Evolutionary conservation across 2,329 filamentous ascomycete genomes (phyloP), one percentile per base, ranked within the genome.

Genomic region (Colletotrichum sp.): DNA sequence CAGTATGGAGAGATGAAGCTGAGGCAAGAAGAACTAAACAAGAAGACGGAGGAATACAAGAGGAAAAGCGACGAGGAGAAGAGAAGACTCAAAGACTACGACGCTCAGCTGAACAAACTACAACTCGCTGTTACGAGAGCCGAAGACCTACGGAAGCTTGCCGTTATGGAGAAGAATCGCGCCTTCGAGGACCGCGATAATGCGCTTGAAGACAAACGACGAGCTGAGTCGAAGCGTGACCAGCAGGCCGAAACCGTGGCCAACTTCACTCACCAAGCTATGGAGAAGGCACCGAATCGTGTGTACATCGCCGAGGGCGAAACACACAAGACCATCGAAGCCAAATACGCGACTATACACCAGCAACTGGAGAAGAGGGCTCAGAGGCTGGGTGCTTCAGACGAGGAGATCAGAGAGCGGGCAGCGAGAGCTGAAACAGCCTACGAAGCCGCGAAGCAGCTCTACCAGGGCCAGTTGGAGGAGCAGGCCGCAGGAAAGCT

Each of bases 301-400:
- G 91, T 94, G 68, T 83, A 89, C 48, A 89, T 96, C 43, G 89
- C 92, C 6, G 88, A 91, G 69, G 91, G 90, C 7, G 93, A 95
- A 80, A 95, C 92, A 0, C 83, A 89, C 56, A 81, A 85, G 15
- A 92, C 88, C 70, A 87, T 93, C 24, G 86, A 89, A 77, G 86
- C 84, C 70, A 90, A 91, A 80, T 89, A 90, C 73, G 79, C 89
- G 2, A 89, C 88, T 48, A 84, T 96, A 16, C 83, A 85, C 36
- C 86, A 88, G 60, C 91, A 94, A 80, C 84, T 95, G n/a, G 83
- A 87, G 21, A 87, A 88, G 76, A 89, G 91, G 70, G 89, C 91
- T 73, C 84, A 86, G 66, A 87, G 89, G 79, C 84, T 92, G 61
- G 94, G 94, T 28, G 93, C 90, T 67, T 88, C 90, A 24, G 92